A percentile compares a stretch with the other conserved stretches of the same genome.
Evolutionary conservation across 768 basidiomycete genomes (phyloP).

Genomic region (Lactarius tabidus): DNA sequence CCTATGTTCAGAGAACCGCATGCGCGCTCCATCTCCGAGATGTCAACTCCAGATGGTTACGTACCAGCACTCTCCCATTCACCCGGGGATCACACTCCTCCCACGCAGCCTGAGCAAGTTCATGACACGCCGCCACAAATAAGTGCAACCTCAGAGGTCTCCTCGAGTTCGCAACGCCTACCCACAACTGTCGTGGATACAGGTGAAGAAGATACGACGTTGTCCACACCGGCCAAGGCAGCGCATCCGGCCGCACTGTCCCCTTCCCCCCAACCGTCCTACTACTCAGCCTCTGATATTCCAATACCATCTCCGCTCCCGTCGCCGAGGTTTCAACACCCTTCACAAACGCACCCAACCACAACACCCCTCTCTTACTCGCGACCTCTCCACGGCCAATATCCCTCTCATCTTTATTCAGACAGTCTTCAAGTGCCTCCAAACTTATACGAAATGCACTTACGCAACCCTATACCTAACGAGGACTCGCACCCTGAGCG

Average conservation of each 20-base stretch:
- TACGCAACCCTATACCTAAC: conserved; percentile 28
- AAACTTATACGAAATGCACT: conserved; percentile 40
- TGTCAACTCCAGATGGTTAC: conserved; percentile 44
- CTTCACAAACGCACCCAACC: conserved; percentile 31
- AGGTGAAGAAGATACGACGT: neutral
- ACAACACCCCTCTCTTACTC: conserved; percentile 24
- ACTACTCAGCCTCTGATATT: conserved; percentile 53
- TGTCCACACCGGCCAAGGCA: conserved; percentile 7
- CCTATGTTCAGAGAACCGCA: conserved; percentile 72
- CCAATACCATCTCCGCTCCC: conserved; percentile 56
- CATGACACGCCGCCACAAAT: conserved; percentile 1
- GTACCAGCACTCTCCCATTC: conserved; percentile 42
- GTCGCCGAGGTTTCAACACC: conserved; percentile 29
- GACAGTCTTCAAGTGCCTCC: conserved; percentile 37
- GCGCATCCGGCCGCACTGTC: conserved; percentile 28
- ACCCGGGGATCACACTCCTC: conserved; percentile 27
- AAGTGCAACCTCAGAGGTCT: neutral
- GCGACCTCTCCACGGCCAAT: conserved; percentile 28
- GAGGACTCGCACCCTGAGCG: neutral
- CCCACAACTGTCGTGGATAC: neutral
- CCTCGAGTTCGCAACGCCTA: neutral
- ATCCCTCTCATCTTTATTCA: conserved; percentile 38
- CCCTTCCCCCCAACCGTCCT: conserved; percentile 38
- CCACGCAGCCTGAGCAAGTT: conserved; percentile 6
- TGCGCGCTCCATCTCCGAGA: conserved; percentile 60